Conservation (phyloP, 2,329 filamentous ascomycete species). For the Aspergillus sp. region DNA sequence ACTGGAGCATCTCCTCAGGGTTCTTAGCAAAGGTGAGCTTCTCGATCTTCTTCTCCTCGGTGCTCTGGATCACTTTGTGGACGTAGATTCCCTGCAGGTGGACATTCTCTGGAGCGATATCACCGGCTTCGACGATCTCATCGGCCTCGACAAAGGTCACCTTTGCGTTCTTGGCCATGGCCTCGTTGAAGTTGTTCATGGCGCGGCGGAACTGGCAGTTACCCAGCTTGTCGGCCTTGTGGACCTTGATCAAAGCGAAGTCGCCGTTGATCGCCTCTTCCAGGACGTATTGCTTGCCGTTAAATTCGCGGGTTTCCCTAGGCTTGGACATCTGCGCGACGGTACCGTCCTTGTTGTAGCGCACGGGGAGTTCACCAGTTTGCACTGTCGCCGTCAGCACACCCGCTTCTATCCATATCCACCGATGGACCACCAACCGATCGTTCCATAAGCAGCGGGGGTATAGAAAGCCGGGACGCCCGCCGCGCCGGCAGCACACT, state of each 20-base stretch:
- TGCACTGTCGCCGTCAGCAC: conserved; percentile 33
- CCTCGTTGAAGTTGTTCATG: conserved; percentile 63
- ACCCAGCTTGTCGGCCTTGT: conserved; percentile 66
- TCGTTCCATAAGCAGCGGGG: conserved; percentile 68
- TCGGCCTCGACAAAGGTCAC: conserved; percentile 78
- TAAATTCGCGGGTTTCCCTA: conserved; percentile 64
- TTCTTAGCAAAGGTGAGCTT: conserved; percentile 69
- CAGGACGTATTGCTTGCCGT: conserved; percentile 64
- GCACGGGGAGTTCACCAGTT: conserved; percentile 51
- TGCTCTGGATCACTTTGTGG: conserved; percentile 68
- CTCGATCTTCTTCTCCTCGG: conserved; percentile 63
- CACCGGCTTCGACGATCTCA: conserved; percentile 66
- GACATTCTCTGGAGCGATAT: conserved; percentile 62
- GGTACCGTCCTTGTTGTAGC: conserved; percentile 73
- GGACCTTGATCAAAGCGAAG: conserved; percentile 66
- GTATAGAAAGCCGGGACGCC: conserved; percentile 85
- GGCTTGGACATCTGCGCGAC: conserved; percentile 60
- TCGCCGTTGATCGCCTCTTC: conserved; percentile 68
- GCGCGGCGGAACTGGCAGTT: conserved; percentile 72
- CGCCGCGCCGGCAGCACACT: conserved; percentile 73
- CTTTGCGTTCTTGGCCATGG: conserved; percentile 74
- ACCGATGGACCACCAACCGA: conserved; percentile 39
- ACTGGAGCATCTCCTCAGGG: conserved; percentile 39
- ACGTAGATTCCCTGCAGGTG: conserved; percentile 80
- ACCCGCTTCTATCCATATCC: no score